Evolutionary conservation across 371 early-diverging fungal species (phyloP).

Genomic region (Saksenaea vasiformis): DNA sequence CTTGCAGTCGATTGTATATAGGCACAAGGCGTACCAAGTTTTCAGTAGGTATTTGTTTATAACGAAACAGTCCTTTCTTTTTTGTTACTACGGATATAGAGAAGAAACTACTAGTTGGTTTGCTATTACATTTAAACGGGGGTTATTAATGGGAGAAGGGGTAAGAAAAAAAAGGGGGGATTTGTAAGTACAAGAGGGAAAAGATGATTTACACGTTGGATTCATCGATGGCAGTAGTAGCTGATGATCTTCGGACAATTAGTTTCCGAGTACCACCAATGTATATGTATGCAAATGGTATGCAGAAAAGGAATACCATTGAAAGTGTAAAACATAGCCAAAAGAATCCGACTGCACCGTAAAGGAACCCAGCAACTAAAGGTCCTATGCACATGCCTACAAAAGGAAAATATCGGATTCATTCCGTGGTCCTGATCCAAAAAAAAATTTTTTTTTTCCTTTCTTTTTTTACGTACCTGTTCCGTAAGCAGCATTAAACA

Average conservation of each 20-base stretch:
- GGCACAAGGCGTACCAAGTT: neutral
- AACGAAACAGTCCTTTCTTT: neutral
- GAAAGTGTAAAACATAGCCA: constrained; percentile 27
- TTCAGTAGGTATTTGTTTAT: neutral
- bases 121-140: neutral
- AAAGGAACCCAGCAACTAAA: constrained; percentile 22
- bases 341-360: constrained; percentile 27
- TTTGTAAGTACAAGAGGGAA: neutral
- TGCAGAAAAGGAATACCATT: constrained; percentile 27
- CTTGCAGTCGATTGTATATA: neutral
- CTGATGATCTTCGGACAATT: neutral
- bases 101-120: neutral
- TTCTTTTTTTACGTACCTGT: constrained; percentile 21
- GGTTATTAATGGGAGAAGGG: too few relatives aligned
- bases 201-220: neutral
- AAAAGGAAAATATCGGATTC: neutral
- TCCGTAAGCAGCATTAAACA: constrained; percentile 49
- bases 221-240: neutral
- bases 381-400: constrained; percentile 30
- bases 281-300: constrained; percentile 41
- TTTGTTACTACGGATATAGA: neutral
- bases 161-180: too few relatives aligned
- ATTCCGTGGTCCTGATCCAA: neutral
- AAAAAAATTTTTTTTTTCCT: neutral
- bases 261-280: constrained; percentile 21